Base-by-base conservation (phyloP, 768 basidiomycete species). In the Roridomyces roridus region DNA sequence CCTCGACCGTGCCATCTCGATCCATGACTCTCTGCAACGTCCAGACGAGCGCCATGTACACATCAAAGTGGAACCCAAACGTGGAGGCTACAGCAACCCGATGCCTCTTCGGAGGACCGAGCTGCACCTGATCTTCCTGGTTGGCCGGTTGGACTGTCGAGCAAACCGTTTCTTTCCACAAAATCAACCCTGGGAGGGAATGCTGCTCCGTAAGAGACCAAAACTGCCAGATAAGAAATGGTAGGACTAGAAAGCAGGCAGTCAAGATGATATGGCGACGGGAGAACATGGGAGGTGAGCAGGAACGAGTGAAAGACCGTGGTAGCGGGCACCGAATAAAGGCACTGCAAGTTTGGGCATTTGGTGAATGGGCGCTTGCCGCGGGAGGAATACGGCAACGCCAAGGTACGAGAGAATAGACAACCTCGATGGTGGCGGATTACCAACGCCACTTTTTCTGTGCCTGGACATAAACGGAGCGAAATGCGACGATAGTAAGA, bases 51-150 rank as follows among this genome's bases (percentile, higher is more conserved):
- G 70, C 59, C 68, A 77, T 70, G 55, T 74, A 75, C 7, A 77
- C 75, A 49, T 78, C 76, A 50, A 70, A 69, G 59, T 77, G 76
- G 46, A 66, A 65, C 2, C 65, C 65, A 37, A 76, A 78, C 0
- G 55, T 57, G 7, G 72, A 72, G 0, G 76, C 74, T n/a, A 77
- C 63, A 7, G 71, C 74, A 23, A 76, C 63, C 35, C 67, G 68
- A 24, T 65, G 65, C 28, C 72, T 51, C 54, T 47, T 67, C 29
- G 61, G 68, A 0, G 65, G 49, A 9, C 47, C 15, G 18, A 26
- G 31, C 31, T 14, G 11, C 11, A 17, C 25, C 67, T 43, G 39
- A 17, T 18, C 46, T 21, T 43, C 24, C 3, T 35, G 43, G 42
- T 21, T 35, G 18, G 25, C 24, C n/a, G 55, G 26, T 7, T 26